Base-by-base conservation (phyloP, 2,329 filamentous ascomycete genomes). In the Magnaporthiopsis rhizophila region DNA sequence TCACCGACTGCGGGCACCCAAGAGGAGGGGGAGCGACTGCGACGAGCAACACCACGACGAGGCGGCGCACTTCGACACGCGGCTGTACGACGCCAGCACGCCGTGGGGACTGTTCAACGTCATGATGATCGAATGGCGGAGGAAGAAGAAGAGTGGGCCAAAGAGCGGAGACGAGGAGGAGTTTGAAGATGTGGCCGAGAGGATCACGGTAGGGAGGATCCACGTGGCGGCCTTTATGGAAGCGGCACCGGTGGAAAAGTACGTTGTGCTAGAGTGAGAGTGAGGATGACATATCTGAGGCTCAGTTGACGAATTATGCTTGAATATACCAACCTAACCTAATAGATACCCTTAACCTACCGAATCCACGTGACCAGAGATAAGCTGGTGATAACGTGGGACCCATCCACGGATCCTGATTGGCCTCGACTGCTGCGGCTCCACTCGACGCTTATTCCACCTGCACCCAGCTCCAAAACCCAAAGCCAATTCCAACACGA, bases 161-260 rank as follows among this genome's bases (percentile, higher is more conserved):
- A 21, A 11, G n/a, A 21, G 11, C 8, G 56, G 6, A 12, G 56
- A 26, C n/a, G 45, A 56, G 61, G 28, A 36, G 11, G 50, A 57
- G 15, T 11, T 21, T 9, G 24, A 26, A 6, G 30, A 63, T 18
- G 56, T 63, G 30, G 62, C 62, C 45, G 62, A 63, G 62, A 36
- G 62, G 34, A 56, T 63, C 3, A 34, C 53, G 8, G 56, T 63
- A 1, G 62, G 62, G 11, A 63, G 62, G 56, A 50, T 63, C 9
- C 62, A 63, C 28, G 62, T 63, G 26, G 62, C 62, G 18, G 62
- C 62, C 7, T 63, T 63, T 30, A 63, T 63, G 62, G 62, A 59
- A 11, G 62, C 62, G 8, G 56, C n/a, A 56, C 62, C 62, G 18
- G 56, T 63, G 26, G 62, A 63, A 4, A 63, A 34, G 62, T 36